Conservation (phyloP, 2,329 filamentous ascomycete species). For the Colletotrichum aenigma region DNA sequence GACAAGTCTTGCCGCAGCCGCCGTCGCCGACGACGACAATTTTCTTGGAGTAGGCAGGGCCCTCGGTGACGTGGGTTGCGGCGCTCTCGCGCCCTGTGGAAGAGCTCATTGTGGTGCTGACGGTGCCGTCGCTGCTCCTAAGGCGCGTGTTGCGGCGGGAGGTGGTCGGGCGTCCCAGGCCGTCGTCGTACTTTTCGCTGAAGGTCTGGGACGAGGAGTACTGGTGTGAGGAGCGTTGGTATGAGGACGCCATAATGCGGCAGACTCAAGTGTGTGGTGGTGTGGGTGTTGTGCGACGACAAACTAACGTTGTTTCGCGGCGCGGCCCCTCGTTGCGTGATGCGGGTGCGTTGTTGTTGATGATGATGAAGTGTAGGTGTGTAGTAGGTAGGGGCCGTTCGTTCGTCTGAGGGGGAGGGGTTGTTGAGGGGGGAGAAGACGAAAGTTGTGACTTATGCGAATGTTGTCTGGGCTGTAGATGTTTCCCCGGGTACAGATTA, state of each 20-base stretch:
- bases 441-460: slow-evolving; percentile 16
- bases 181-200: slow-evolving; percentile 45
- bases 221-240: slow-evolving; percentile 58
- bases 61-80: slow-evolving; percentile 85
- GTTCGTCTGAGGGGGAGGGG: background rate
- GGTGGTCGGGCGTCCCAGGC: slow-evolving; percentile 23
- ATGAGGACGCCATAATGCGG: slow-evolving; percentile 52
- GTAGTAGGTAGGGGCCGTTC: background rate
- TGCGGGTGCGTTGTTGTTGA: background rate
- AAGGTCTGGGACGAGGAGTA: slow-evolving; percentile 36
- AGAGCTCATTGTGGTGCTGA: slow-evolving; percentile 82
- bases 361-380: background rate
- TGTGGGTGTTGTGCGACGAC: background rate
- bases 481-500: background rate
- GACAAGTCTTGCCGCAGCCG: slow-evolving; percentile 97
- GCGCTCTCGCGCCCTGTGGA: slow-evolving; percentile 78
- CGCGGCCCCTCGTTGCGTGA: slow-evolving; percentile 3
- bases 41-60: slow-evolving; percentile 96
- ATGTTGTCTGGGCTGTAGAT: slow-evolving; percentile 7
- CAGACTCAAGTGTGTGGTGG: background rate
- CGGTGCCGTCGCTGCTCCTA: slow-evolving; percentile 86
- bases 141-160: slow-evolving; percentile 54
- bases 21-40: slow-evolving; percentile 98
- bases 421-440: slow-evolving; percentile 5
- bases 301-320: background rate